Conservation (phyloP, 352 stramenopile genomes). For the Globisporangium abappressorium region DNA sequence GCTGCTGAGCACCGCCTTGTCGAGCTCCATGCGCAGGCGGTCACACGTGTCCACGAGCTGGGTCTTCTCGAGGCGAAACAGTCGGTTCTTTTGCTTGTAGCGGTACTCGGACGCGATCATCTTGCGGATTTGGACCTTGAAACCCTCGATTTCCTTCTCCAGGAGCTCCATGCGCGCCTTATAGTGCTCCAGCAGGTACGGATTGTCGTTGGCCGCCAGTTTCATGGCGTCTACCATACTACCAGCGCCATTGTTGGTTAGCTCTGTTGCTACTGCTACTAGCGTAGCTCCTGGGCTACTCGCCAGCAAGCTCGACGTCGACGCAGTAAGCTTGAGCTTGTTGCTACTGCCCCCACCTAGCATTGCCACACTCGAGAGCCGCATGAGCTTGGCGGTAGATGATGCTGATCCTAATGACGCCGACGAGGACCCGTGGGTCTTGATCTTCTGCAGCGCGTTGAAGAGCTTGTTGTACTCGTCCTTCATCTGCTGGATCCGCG, state of each 20-base stretch:
- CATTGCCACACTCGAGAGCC: not conserved
- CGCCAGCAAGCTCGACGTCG: slow-evolving; percentile 1
- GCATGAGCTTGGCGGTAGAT: not conserved
- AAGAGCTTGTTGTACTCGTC: slow-evolving; percentile 78
- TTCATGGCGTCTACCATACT: not conserved
- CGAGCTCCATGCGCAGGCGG: slow-evolving; percentile 41
- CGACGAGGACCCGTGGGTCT: slow-evolving; percentile 20
- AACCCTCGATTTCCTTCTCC: slow-evolving; percentile 49
- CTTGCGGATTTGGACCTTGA: slow-evolving; percentile 73
- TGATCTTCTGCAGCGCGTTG: slow-evolving; percentile 59
- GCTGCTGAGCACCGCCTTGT: slow-evolving; percentile 34
- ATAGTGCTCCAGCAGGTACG: slow-evolving; percentile 68
- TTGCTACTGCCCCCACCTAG: not conserved
- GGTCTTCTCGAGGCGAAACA: slow-evolving; percentile 43
- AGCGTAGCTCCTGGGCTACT: not conserved
- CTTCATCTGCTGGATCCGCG: slow-evolving; percentile 53
- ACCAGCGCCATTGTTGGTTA: slow-evolving; percentile 1
- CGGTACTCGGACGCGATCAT: slow-evolving; percentile 79
- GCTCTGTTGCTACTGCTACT: not conserved
- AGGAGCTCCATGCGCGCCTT: slow-evolving; percentile 46
- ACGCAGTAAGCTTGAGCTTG: slow-evolving; percentile 7
- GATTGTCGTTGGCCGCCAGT: slow-evolving; percentile 41
- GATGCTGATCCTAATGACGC: not conserved
- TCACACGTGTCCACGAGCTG: slow-evolving; percentile 49
- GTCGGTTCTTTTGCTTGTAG: slow-evolving; percentile 67